A percentile compares a stretch with the other conserved stretches of the same genome.
Conservation (phyloP, 2,329 filamentous ascomycete species). For the Alternaria conjuncta region DNA sequence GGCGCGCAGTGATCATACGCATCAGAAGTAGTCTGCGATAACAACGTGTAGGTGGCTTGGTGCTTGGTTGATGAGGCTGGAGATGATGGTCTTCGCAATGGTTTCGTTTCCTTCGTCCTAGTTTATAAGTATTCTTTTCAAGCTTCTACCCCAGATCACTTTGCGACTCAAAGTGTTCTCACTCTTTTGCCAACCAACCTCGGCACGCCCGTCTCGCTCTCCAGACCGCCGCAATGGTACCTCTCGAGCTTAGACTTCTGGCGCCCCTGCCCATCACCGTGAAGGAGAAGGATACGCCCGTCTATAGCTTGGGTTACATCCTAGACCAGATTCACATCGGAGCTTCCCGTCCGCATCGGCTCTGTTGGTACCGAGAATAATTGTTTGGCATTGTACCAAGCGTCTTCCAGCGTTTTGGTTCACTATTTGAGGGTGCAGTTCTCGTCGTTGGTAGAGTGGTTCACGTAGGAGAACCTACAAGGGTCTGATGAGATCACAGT, state of each 20-base stretch:
- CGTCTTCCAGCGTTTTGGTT: not conserved
- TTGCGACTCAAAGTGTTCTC: no score
- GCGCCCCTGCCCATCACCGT: no score
- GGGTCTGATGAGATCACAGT: not conserved
- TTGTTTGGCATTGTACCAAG: no score
- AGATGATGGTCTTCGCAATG: not conserved
- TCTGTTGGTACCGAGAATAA: no score
- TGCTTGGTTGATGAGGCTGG: not conserved
- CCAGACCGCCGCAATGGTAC: no score
- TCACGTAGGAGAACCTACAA: not conserved
- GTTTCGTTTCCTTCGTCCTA: not conserved
- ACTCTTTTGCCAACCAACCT: no score
- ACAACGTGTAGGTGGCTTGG: not conserved
- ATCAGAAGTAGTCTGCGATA: not conserved
- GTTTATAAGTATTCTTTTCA: not conserved
- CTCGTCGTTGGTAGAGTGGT: not conserved
- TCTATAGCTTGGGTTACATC: no score
- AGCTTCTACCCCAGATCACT: not conserved
- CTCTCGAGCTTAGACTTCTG: no score
- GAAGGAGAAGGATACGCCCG: no score
- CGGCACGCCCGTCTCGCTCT: no score
- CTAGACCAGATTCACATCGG: no score
- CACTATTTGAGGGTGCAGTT: not conserved
- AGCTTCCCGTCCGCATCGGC: no score
- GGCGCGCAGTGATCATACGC: constrained; percentile 2